These are phyloP conservation scores for Metschnikowia hibisci DNA, from an alignment of 805 yeast genomes.

Conservation along the genomic window DNA sequence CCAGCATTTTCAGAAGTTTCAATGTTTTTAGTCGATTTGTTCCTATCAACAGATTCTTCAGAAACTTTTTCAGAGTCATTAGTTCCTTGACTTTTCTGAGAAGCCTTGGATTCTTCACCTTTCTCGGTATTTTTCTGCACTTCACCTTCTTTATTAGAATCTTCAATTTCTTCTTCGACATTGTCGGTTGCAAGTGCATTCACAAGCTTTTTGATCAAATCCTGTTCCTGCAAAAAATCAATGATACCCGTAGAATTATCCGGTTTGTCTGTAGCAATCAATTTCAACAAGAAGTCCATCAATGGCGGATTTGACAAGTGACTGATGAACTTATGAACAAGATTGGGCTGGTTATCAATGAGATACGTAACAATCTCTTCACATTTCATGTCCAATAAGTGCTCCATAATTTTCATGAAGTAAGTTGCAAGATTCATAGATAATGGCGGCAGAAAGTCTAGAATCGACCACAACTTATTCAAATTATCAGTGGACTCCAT, in stretches of 20 bases:
- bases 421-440: slow-evolving; percentile 78
- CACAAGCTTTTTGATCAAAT: slow-evolving; percentile 33
- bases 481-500: slow-evolving; percentile 68
- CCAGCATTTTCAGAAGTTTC: slow-evolving; percentile 13
- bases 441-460: slow-evolving; percentile 60
- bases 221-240: slow-evolving; percentile 41
- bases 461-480: slow-evolving; percentile 71
- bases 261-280: slow-evolving; percentile 45
- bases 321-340: slow-evolving; percentile 40
- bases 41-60: too few relatives aligned
- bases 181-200: slow-evolving; percentile 28
- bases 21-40: slow-evolving; percentile 5
- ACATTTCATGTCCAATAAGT: slow-evolving; percentile 45
- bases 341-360: slow-evolving; percentile 39
- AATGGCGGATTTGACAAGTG: slow-evolving; percentile 45
- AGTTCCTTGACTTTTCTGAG: neutral
- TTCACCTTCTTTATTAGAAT: neutral
- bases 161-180: neutral
- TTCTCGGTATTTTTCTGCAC: neutral
- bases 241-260: slow-evolving; percentile 45
- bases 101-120: too few relatives aligned
- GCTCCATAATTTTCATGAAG: slow-evolving; percentile 45
- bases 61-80: too few relatives aligned
- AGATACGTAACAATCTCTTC: slow-evolving; percentile 45
- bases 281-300: slow-evolving; percentile 43